Evolutionary conservation across 225 moss, liverwort and hornwort species (phyloP), one percentile per base, ranked within the genome.

Genomic region (Antitrichia curtipendula): DNA sequence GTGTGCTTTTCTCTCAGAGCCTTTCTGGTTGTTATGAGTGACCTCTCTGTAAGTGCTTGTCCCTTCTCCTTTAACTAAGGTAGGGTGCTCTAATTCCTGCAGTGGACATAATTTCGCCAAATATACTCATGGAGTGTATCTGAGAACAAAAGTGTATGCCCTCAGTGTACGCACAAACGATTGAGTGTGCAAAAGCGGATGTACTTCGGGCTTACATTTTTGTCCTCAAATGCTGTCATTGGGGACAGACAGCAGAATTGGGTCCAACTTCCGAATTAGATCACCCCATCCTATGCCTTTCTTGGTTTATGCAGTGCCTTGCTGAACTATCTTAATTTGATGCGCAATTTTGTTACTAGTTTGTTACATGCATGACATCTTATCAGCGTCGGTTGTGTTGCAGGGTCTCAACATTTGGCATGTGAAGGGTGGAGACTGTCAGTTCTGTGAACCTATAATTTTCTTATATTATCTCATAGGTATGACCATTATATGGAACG

Each of bases 371-470:
- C 31, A 45, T 56, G 53, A 17, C 24, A 82, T 87, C 24, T 73
- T 47, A 50, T 66, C 43, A 62, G 32, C 59, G 28, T 73, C 73
- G 72, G 12, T 29, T 72, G 52, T 89, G 75, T 82, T 78, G 74
- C 97, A 97, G 97, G 94, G 93, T n/a, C 87, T 95, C 84, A 94
- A 94, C 81, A 95, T 95, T 72, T 96, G 95, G 97, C 93, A 93
- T 85, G 89, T 90, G 57, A 86, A 86, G 84, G 89, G 92, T 85
- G 92, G 86, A 50, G 92, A 93, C 81, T 90, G 88, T 81, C 88
- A 93, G n/a, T 88, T 94, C 64, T 88, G 92, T 86, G 90, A 90
- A 89, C 71, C 92, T 68, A 84, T 95, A 17, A 94, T 95, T 34
- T 95, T 97, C 78, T 84, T 94, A 24, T 97, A 97, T 78, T 96